phyloP scores from a whole-genome alignment of 495 filamentous ascomycete genomes.

The Aeminium ludgeri region DNA sequence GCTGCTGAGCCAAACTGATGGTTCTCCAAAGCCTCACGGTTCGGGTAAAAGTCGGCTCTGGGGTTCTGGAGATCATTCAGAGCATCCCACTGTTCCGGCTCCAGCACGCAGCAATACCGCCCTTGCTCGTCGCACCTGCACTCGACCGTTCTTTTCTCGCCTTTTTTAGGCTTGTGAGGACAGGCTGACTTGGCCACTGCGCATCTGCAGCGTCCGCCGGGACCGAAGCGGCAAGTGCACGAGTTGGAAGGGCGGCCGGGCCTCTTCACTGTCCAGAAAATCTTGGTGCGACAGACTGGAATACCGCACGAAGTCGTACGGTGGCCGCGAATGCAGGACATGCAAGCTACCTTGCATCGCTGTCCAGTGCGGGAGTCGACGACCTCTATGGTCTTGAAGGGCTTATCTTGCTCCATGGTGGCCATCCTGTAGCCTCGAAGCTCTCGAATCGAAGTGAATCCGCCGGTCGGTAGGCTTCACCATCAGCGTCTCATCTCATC shows the following conservation, averaged over 20 bases:
- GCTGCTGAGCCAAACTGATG: neutral
- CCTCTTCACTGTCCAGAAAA: slow-evolving; percentile 17
- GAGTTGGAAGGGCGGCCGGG: slow-evolving; percentile 15
- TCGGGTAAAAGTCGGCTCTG: slow-evolving; percentile 7
- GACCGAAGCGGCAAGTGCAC: slow-evolving; percentile 14
- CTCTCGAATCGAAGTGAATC: too few relatives aligned
- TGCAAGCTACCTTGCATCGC: slow-evolving; percentile 15
- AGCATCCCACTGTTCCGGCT: slow-evolving; percentile 8
- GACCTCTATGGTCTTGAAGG: slow-evolving; percentile 18
- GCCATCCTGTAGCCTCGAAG: too few relatives aligned
- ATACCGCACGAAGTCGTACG: slow-evolving; percentile 15
- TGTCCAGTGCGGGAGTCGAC: slow-evolving; percentile 12
- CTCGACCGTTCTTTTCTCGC: slow-evolving; percentile 13
- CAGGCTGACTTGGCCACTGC: slow-evolving; percentile 11
- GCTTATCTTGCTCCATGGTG: slow-evolving; percentile 11
- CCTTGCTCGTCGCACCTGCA: slow-evolving; percentile 15
- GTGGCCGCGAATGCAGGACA: slow-evolving; percentile 16
- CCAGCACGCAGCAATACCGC: slow-evolving; percentile 12
- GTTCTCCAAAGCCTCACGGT: slow-evolving; percentile 7
- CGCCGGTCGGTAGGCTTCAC: too few relatives aligned
- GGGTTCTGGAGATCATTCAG: slow-evolving; percentile 8
- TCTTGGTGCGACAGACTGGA: slow-evolving; percentile 11
- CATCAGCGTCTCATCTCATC: too few relatives aligned
- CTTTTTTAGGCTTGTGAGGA: slow-evolving; percentile 14
- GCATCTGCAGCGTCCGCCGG: slow-evolving; percentile 11